These are phyloP conservation scores for Saccharomycopsis sp. DNA, from an alignment of 805 yeast species.

Conservation along the genomic window DNA sequence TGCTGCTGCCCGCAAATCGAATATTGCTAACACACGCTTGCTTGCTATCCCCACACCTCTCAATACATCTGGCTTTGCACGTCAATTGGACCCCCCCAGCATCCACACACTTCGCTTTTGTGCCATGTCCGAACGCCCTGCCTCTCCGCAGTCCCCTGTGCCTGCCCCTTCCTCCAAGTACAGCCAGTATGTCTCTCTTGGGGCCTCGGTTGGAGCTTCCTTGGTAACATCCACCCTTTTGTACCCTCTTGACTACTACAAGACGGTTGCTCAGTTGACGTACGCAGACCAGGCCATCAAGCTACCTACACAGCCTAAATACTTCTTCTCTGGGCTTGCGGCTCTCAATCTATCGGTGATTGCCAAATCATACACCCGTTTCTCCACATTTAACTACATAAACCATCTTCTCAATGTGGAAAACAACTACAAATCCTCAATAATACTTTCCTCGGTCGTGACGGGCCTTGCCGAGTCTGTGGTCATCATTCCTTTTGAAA, in stretches of 20 bases:
- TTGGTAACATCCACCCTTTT: conserved; percentile 16
- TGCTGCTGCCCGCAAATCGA: too few species aligned
- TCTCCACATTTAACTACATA: conserved; percentile 67
- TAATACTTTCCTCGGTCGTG: conserved; percentile 34
- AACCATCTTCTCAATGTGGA: conserved; percentile 55
- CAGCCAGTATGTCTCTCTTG: conserved; percentile 4
- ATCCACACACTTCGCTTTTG: too few species aligned
- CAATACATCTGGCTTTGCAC: too few species aligned
- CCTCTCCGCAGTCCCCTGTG: too few species aligned
- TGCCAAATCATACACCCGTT: conserved; percentile 65
- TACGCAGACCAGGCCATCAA: conserved; percentile 6
- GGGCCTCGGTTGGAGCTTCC: conserved; percentile 17
- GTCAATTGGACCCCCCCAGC: too few species aligned
- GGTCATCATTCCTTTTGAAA: conserved; percentile 87
- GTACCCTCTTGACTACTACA: conserved; percentile 20
- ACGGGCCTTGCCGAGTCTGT: conserved; percentile 80
- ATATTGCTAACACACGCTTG: too few species aligned
- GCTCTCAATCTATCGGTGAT: conserved; percentile 72
- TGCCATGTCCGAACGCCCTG: too few species aligned
- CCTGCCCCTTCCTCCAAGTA: too few species aligned
- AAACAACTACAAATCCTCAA: conserved; percentile 70
- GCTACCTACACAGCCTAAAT: conserved; percentile 26
- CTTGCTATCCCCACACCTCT: too few species aligned
- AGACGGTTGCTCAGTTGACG: conserved; percentile 15
- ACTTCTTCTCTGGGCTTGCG: conserved; percentile 54